These are phyloP conservation scores for Russula abietina DNA, from an alignment of 768 basidiomycete species.

Conservation along the genomic window DNA sequence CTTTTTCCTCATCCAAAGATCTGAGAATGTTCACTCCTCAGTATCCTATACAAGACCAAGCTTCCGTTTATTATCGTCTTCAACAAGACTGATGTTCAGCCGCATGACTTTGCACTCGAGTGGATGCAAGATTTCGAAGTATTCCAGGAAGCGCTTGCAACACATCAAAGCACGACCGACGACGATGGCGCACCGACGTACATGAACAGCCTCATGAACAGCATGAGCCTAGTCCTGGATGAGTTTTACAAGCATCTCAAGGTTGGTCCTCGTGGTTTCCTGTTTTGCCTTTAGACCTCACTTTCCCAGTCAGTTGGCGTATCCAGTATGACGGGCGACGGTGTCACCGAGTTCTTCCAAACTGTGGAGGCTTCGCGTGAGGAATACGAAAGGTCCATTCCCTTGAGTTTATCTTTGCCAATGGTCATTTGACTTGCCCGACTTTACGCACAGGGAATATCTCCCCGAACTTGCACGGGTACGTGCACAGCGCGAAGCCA, in stretches of 20 bases:
- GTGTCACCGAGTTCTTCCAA: slow-evolving; percentile 85
- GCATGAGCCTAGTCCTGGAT: slow-evolving; percentile 96
- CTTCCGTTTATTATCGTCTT: slow-evolving; percentile 96
- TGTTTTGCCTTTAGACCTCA: not conserved
- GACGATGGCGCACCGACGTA: slow-evolving; percentile 90
- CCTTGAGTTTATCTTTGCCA: not conserved
- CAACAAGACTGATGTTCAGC: slow-evolving; percentile 94
- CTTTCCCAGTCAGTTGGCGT: slow-evolving; percentile 80
- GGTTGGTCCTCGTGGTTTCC: slow-evolving; percentile 39
- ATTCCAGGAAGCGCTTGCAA: slow-evolving; percentile 82
- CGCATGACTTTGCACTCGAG: slow-evolving; percentile 86
- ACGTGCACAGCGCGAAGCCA: slow-evolving; percentile 54
- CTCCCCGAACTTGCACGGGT: slow-evolving; percentile 81
- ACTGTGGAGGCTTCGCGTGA: slow-evolving; percentile 82
- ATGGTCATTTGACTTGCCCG: not conserved
- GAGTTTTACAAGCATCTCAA: slow-evolving; percentile 97
- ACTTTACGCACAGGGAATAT: slow-evolving; percentile 62
- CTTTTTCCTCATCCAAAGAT: not conserved
- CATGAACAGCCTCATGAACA: slow-evolving; percentile 98
- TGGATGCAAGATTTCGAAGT: slow-evolving; percentile 99
- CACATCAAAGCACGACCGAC: slow-evolving; percentile 60
- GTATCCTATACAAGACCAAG: slow-evolving; percentile 97
- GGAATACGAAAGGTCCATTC: slow-evolving; percentile 79
- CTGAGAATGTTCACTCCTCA: slow-evolving; percentile 29
- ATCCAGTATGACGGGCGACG: slow-evolving; percentile 92